Evolutionary conservation across 2,329 filamentous ascomycete genomes (phyloP).

Genomic region (Thyridium curvatum): DNA sequence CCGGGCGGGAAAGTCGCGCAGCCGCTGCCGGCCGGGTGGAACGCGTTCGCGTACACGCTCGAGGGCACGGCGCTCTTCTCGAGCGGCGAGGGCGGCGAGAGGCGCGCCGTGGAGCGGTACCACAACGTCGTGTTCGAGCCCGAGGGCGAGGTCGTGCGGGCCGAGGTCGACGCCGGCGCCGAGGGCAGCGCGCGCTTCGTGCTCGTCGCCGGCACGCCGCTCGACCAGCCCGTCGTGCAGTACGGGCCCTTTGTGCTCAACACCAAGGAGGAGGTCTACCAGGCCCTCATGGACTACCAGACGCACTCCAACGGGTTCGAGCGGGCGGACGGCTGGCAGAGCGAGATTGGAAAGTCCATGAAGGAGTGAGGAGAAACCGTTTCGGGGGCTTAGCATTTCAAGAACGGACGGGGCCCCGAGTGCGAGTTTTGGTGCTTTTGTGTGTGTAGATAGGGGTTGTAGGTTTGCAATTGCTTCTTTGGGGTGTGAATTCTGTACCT

Average conservation of each 20-base stretch:
- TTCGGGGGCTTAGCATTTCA: too few species aligned
- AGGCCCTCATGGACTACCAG: conserved; percentile 73
- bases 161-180: conserved; percentile 61
- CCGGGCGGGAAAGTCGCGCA: conserved; percentile 76
- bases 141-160: conserved; percentile 68
- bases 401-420: too few species aligned
- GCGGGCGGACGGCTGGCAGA: conserved; percentile 70
- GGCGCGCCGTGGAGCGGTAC: conserved; percentile 55
- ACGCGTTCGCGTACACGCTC: conserved; percentile 84
- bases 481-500: too few species aligned
- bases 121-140: conserved; percentile 87
- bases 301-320: conserved; percentile 72
- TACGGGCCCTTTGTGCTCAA: conserved; percentile 82
- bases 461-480: too few species aligned
- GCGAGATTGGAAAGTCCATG: conserved; percentile 81
- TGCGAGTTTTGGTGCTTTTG: too few species aligned
- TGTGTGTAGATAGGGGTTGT: too few species aligned
- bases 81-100: conserved; percentile 37
- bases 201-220: conserved; percentile 70
- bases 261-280: conserved; percentile 63
- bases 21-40: conserved; percentile 73
- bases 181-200: conserved; percentile 55
- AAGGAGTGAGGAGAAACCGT: conserved; percentile 24
- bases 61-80: conserved; percentile 63
- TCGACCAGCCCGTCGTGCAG: conserved; percentile 76